Conservation (phyloP, 805 yeast species). For the Yarrowia yakushimensis region DNA sequence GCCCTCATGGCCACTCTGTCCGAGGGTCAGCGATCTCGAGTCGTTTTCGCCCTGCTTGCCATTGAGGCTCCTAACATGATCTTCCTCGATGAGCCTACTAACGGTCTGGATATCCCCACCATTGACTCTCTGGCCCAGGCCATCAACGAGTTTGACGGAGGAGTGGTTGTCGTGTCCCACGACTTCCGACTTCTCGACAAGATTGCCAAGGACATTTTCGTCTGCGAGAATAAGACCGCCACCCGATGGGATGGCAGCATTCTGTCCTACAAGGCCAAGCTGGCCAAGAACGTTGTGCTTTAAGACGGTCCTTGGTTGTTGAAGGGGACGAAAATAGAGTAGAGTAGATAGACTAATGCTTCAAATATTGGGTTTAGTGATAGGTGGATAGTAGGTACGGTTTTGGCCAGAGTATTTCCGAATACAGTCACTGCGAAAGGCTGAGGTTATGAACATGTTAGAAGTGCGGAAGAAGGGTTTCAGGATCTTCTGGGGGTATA, state of each 20-base stretch:
- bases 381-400: too few relatives aligned
- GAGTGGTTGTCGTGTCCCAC: conserved; percentile 97
- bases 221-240: conserved; percentile 92
- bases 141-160: conserved; percentile 90
- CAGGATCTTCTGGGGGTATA: too few relatives aligned
- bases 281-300: conserved; percentile 71
- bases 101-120: conserved; percentile 97
- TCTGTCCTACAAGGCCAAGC: conserved; percentile 85
- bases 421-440: too few relatives aligned
- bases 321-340: neutral
- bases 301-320: conserved; percentile 10
- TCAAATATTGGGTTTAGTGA: too few relatives aligned
- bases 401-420: too few relatives aligned
- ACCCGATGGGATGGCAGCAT: conserved; percentile 95
- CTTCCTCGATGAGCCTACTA: conserved; percentile 97
- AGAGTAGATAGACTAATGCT: conserved; percentile 9
- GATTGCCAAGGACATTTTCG: conserved; percentile 95
- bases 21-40: conserved; percentile 99
- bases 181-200: conserved; percentile 97
- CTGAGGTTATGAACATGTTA: too few relatives aligned
- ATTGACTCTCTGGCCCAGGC: conserved; percentile 98
- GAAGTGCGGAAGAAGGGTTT: too few relatives aligned
- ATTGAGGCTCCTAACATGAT: conserved; percentile 92
- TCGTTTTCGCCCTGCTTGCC: conserved; percentile 93
- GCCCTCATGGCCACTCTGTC: conserved; percentile 97